Conservation (phyloP, 805 yeast genomes). For the Candida andamanensis region DNA sequence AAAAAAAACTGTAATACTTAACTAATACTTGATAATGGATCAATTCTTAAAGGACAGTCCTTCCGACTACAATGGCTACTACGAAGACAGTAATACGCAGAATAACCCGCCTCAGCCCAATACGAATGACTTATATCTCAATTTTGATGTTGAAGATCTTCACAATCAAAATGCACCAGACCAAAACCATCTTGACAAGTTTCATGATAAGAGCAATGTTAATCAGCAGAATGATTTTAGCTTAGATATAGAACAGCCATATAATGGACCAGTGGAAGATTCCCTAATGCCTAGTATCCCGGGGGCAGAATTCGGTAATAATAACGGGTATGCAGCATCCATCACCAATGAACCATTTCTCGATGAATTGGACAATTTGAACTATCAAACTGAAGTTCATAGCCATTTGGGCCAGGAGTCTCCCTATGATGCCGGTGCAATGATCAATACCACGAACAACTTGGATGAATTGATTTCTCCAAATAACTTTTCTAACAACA, state of each 20-base stretch:
- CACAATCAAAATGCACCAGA: constrained; percentile 3
- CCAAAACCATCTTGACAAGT: constrained; percentile 1
- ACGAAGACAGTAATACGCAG: constrained; percentile 4
- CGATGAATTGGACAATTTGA: constrained; percentile 23
- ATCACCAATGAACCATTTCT: constrained; percentile 24
- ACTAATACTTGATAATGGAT: constrained; percentile 18
- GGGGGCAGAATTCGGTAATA: constrained; percentile 10
- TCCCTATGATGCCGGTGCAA: constrained; percentile 7
- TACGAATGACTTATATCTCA: constrained; percentile 2
- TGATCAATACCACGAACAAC: constrained; percentile 15
- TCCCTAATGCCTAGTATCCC: constrained; percentile 11
- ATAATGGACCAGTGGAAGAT: constrained; percentile 4
- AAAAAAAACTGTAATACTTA: too few relatives aligned
- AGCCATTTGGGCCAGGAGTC: neutral
- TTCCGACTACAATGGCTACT: constrained; percentile 14
- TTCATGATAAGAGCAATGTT: constrained; percentile 1
- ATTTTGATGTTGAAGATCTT: constrained; percentile 1
- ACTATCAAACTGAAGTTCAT: constrained; percentile 4
- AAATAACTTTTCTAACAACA: constrained; percentile 8
- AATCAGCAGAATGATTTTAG: constrained; percentile 7
- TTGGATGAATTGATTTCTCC: constrained; percentile 38
- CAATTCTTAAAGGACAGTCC: constrained; percentile 31
- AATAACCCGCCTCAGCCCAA: too few relatives aligned
- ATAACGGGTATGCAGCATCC: constrained; percentile 7
- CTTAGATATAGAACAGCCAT: constrained; percentile 13